Evolutionary conservation across 2,329 filamentous ascomycete species (phyloP).

Genomic region (Penicillium sp.): DNA sequence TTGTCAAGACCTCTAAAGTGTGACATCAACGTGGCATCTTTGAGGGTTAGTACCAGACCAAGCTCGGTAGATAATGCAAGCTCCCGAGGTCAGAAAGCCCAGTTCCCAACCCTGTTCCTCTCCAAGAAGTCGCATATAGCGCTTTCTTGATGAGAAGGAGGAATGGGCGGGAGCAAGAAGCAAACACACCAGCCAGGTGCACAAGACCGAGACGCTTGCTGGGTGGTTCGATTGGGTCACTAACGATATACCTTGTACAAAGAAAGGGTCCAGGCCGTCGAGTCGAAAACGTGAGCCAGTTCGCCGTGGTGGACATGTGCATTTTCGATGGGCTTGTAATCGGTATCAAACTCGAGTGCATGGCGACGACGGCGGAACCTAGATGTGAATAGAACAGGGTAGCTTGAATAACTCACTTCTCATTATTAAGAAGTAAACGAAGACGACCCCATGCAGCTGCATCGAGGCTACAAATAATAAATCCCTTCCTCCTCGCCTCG

Average conservation of each 20-base stretch:
- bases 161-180: conserved; percentile 16
- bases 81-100: background rate
- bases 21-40: background rate
- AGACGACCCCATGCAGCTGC: background rate
- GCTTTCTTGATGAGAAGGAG: conserved; percentile 37
- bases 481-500: background rate
- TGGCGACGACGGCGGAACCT: background rate
- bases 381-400: background rate
- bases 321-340: background rate
- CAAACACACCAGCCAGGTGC: conserved; percentile 9
- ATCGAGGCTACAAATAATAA: background rate
- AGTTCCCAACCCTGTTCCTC: conserved; percentile 25
- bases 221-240: conserved; percentile 12
- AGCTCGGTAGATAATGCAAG: background rate
- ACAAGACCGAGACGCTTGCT: background rate
- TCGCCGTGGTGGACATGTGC: background rate
- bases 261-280: background rate
- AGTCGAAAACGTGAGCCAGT: background rate
- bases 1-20: background rate
- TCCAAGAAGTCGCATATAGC: conserved; percentile 40
- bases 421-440: background rate
- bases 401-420: background rate
- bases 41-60: background rate
- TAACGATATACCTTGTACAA: conserved; percentile 14
- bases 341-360: background rate